Evolutionary conservation across 352 stramenopile species (phyloP).

Genomic region (Peronosclerospora sorghi): DNA sequence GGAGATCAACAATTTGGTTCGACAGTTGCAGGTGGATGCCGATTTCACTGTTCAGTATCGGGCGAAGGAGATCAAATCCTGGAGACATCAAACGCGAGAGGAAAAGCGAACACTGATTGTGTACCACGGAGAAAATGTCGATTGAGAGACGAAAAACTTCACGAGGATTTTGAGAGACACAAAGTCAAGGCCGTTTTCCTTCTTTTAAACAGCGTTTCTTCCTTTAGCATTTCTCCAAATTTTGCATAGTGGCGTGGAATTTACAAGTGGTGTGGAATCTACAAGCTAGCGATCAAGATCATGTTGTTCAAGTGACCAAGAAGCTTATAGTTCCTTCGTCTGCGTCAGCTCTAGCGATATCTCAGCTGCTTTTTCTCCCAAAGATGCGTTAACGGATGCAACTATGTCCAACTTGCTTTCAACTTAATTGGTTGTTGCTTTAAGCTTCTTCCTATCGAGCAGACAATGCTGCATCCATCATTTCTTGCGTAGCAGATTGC

Average conservation of each 20-base stretch:
- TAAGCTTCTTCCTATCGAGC: slow-evolving; percentile 28
- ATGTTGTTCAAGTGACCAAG: slow-evolving; percentile 40
- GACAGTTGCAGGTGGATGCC: slow-evolving; percentile 13
- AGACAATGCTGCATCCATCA: slow-evolving; percentile 17
- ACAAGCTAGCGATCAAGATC: slow-evolving; percentile 24
- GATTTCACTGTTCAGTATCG: slow-evolving; percentile 5
- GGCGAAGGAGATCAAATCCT: slow-evolving; percentile 6
- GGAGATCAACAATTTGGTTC: slow-evolving; percentile 6
- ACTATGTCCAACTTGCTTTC: slow-evolving; percentile 29
- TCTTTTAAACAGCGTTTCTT: slow-evolving; percentile 23
- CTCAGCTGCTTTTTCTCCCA: slow-evolving; percentile 36
- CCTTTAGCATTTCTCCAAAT: slow-evolving; percentile 19
- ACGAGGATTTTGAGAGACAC: slow-evolving; percentile 8
- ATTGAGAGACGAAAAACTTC: slow-evolving; percentile 15
- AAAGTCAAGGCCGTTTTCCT: slow-evolving; percentile 8
- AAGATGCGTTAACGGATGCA: slow-evolving; percentile 15
- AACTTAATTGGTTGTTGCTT: slow-evolving; percentile 33
- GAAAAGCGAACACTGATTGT: slow-evolving; percentile 7
- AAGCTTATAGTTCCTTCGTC: slow-evolving; percentile 48
- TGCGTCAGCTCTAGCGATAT: slow-evolving; percentile 39
- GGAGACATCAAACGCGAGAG: slow-evolving; percentile 10
- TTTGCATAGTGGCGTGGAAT: slow-evolving; percentile 7
- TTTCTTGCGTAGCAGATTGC: too few species aligned
- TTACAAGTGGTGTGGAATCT: too few species aligned
- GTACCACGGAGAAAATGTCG: slow-evolving; percentile 12